Evolutionary conservation across 768 basidiomycete species (phyloP).

Genomic region (Coprinellus aureogranulatus): DNA sequence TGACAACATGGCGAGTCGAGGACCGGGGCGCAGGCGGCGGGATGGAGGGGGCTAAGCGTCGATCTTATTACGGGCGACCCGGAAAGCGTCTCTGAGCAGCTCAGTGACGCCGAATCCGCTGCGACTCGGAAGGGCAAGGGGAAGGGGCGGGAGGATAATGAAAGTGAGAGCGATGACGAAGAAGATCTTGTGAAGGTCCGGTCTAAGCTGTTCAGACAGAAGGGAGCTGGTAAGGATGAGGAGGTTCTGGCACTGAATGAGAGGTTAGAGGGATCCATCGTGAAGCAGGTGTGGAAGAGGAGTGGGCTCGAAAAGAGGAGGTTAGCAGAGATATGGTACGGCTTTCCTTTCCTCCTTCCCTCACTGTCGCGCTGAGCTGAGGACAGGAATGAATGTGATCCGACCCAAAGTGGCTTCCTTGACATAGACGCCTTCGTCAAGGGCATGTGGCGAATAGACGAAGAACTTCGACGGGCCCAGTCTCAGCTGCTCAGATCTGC

Average conservation of each 20-base stretch:
- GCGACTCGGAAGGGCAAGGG: conserved; percentile 4
- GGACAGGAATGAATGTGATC: conserved; percentile 74
- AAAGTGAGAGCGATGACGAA: not conserved
- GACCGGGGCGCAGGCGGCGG: conserved; percentile 56
- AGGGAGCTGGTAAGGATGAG: conserved; percentile 23
- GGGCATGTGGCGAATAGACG: conserved; percentile 87
- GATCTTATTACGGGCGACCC: conserved; percentile 42
- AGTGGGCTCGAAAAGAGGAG: conserved; percentile 54
- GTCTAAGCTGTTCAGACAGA: conserved; percentile 6
- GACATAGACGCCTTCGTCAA: conserved; percentile 64
- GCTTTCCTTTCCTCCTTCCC: not conserved
- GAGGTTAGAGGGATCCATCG: conserved; percentile 51
- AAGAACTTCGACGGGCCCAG: conserved; percentile 69
- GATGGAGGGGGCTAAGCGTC: conserved; percentile 54
- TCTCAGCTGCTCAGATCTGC: conserved; percentile 33
- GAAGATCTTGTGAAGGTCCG: conserved; percentile 8
- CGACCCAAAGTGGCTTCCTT: conserved; percentile 51
- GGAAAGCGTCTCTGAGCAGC: conserved; percentile 8
- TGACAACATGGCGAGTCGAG: conserved; percentile 18
- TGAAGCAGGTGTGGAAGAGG: conserved; percentile 61
- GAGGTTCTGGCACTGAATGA: conserved; percentile 41
- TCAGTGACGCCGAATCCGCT: not conserved
- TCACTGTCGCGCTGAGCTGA: not conserved
- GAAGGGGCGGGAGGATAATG: not conserved
- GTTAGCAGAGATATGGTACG: conserved; percentile 68